Percentiles rank a stretch among this genome's conserved stretches.
Conservation (phyloP, 2,329 filamentous ascomycete genomes). For the Talaromyces amestolkiae region DNA sequence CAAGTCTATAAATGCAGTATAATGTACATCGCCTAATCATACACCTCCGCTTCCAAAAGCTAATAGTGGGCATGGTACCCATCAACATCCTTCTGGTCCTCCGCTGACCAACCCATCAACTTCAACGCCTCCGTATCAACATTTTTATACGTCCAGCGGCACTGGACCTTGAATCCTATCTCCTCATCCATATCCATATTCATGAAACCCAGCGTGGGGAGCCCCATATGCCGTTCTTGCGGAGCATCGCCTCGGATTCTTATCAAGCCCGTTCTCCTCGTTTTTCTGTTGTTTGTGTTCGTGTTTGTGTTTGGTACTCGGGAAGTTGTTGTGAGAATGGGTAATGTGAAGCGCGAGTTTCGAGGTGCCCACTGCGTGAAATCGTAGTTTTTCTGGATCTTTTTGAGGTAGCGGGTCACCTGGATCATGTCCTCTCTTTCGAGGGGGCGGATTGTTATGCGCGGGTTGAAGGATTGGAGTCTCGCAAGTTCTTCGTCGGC, state of each 20-base stretch:
- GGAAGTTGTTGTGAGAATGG: constrained; percentile 25
- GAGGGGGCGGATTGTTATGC: constrained; percentile 9
- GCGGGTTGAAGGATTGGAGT: background rate
- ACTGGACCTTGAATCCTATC: constrained; percentile 26
- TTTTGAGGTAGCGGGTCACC: background rate
- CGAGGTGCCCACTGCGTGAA: constrained; percentile 9
- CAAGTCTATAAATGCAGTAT: background rate
- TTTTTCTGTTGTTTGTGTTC: background rate
- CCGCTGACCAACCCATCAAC: constrained; percentile 31
- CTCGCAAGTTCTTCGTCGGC: background rate
- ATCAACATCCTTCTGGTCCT: constrained; percentile 2
- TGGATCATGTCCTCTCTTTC: constrained; percentile 10
- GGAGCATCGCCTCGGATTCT: constrained; percentile 9
- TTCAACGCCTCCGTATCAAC: constrained; percentile 34
- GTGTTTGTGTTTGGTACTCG: background rate
- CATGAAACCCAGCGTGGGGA: background rate
- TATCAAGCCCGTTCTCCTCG: constrained; percentile 22
- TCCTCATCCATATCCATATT: constrained; percentile 21
- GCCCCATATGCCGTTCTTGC: background rate
- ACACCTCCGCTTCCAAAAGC: background rate
- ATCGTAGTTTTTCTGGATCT: background rate
- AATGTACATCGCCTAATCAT: background rate
- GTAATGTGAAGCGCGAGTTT: constrained; percentile 39
- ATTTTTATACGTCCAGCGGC: constrained; percentile 42
- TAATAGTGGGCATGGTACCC: constrained; percentile 4